Conservation (phyloP, 1,284 basidiomycete species). For the Taiwanofungus camphoratus region DNA sequence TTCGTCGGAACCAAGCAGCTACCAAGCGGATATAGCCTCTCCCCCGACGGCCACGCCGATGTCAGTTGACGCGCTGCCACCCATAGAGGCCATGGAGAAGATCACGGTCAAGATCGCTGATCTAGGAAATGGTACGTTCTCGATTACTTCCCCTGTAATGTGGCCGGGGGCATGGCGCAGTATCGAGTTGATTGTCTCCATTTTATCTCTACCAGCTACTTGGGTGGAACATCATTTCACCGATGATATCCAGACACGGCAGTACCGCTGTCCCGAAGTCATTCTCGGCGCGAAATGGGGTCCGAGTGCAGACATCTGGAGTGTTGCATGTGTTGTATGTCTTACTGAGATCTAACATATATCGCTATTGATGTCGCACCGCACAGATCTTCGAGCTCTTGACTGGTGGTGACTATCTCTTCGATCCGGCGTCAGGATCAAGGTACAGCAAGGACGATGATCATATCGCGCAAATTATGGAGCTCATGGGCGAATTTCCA, state of each 20-base stretch:
- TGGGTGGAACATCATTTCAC: slow-evolving; percentile 94
- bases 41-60: slow-evolving; percentile 35
- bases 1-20: slow-evolving; percentile 14
- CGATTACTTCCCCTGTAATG: no score
- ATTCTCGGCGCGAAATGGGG: slow-evolving; percentile 95
- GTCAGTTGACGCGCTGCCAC: slow-evolving; percentile 31
- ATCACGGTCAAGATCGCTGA: slow-evolving; percentile 99
- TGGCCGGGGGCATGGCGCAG: no score
- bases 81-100: slow-evolving; percentile 47
- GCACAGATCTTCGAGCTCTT: slow-evolving; percentile 86
- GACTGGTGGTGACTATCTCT: slow-evolving; percentile 88
- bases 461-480: slow-evolving; percentile 98
- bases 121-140: slow-evolving; percentile 81
- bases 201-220: slow-evolving; percentile 43
- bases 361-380: background rate
- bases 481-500: slow-evolving; percentile 89
- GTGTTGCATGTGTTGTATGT: slow-evolving; percentile 85
- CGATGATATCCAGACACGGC: slow-evolving; percentile 94
- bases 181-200: slow-evolving; percentile 4
- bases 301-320: slow-evolving; percentile 94
- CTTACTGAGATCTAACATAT: background rate
- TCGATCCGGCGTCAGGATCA: slow-evolving; percentile 75
- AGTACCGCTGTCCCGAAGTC: slow-evolving; percentile 97
- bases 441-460: slow-evolving; percentile 95
- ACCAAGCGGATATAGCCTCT: slow-evolving; percentile 12